Base-by-base conservation (phyloP, 106 monocot species). In the Narthecium ossifragum region DNA sequence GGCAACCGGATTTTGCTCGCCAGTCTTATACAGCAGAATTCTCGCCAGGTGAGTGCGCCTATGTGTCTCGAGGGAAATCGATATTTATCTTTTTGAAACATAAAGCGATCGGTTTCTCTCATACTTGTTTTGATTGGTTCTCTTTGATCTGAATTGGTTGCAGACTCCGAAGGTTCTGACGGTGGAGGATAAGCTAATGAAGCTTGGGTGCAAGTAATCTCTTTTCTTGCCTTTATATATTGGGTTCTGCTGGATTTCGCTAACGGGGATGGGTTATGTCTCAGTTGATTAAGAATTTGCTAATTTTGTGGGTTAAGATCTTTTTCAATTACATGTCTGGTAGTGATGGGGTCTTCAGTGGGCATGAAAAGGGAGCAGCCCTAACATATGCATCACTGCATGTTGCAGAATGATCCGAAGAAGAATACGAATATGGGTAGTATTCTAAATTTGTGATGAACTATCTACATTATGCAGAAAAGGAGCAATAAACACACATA, bases 181-280 rank as follows among this genome's bases (percentile, higher is more conserved):
- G 1, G 77, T 91, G 25, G 98, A 99, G 45, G 98, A 91, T 55
- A 99, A 99, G 57, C 64, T 91, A 46, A 62, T 63, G 73, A 70
- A 71, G 21, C 85, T 99, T 24, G 86, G 91, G 74, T 91, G 98
- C 98, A 73, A 87, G 98, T 98, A 79, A 75, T 53, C 17, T 31
- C 58, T 3, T 33, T 60, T 25, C 57, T 21, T 34, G 4, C 46
- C 25, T 48, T 52, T 26, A 6, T 49, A 1, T 57, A n/a, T n/a
- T n/a, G n/a, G n/a, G n/a, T n/a, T n/a, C n/a, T n/a, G n/a, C n/a
- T n/a, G n/a, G n/a, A n/a, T n/a, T n/a, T n/a, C n/a, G n/a, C n/a
- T n/a, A n/a, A n/a, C n/a, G n/a, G n/a, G n/a, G n/a, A n/a, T n/a
- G n/a, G n/a, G n/a, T n/a, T n/a, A n/a, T n/a, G n/a, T n/a, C n/a